Evolutionary conservation across 208 protist genomes (phyloP).

Genomic region (Leishmania tarentolae): DNA sequence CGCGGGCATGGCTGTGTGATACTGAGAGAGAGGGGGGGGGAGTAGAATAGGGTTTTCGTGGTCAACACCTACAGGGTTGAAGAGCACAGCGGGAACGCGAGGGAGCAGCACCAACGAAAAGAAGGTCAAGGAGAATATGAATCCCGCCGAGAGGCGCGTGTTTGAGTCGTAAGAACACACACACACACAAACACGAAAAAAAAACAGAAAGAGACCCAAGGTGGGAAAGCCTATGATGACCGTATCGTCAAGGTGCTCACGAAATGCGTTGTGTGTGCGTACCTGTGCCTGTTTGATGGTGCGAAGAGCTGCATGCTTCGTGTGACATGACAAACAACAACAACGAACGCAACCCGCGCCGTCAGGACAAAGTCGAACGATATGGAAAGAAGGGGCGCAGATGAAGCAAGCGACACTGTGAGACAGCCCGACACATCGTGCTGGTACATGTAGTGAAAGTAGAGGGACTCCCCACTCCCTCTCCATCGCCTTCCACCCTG

Average conservation of each 20-base stretch:
- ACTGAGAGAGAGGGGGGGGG: background rate
- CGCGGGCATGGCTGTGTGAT: conserved; percentile 27
- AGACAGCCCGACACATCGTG: background rate
- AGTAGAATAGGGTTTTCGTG: too few relatives aligned
- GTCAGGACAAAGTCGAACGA: background rate
- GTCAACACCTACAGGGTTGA: background rate
- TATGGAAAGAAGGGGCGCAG: background rate
- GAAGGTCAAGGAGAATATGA: background rate
- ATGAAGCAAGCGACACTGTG: background rate
- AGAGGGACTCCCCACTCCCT: background rate
- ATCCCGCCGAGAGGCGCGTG: background rate
- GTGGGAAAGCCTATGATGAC: too few relatives aligned
- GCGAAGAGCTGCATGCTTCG: background rate
- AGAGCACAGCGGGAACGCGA: background rate
- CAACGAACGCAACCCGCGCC: background rate
- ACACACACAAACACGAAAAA: too few relatives aligned
- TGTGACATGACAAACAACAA: background rate
- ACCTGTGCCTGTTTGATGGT: too few relatives aligned
- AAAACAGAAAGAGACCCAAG: background rate
- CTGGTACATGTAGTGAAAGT: background rate
- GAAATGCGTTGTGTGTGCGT: background rate
- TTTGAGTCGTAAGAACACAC: background rate
- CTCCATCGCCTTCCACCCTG: background rate
- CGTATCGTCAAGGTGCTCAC: background rate
- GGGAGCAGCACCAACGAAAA: background rate